Percentiles rank a stretch among this genome's conserved stretches.
Evolutionary conservation across 129 eudicot genomes (phyloP).

Genomic region (Helichrysum umbraculigerum): DNA sequence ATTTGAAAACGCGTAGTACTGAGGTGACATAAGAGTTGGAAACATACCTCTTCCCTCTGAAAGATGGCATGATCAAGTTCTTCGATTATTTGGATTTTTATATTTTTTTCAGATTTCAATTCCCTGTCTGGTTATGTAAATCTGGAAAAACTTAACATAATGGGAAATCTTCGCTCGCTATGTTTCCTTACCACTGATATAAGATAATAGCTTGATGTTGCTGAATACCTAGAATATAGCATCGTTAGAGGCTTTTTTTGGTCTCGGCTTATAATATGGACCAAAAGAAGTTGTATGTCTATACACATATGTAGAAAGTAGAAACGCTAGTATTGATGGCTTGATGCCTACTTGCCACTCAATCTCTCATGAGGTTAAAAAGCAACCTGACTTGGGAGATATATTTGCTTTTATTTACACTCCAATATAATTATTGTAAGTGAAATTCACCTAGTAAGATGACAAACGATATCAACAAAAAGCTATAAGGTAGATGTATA

Average conservation of each 20-base stretch:
- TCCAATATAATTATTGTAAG: constrained; percentile 8
- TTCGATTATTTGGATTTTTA: background rate
- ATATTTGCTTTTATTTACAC: background rate
- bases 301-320: constrained; percentile 6
- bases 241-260: background rate
- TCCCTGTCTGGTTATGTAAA: background rate
- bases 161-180: background rate
- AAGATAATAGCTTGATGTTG: constrained; percentile 5
- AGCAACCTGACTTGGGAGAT: constrained; percentile 6
- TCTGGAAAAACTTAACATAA: background rate
- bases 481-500: constrained; percentile 4
- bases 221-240: background rate
- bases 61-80: background rate
- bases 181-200: background rate
- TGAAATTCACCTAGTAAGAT: background rate
- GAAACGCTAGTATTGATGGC: background rate
- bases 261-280: background rate
- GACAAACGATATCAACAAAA: background rate
- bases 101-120: background rate
- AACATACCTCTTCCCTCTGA: background rate
- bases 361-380: constrained; percentile 6
- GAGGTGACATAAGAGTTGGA: constrained; percentile 13
- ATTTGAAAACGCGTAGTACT: background rate
- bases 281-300: constrained; percentile 8
- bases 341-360: background rate